These are phyloP conservation scores for Oleoguttula mirabilis DNA, from an alignment of 495 filamentous ascomycete genomes.

Conservation along the genomic window DNA sequence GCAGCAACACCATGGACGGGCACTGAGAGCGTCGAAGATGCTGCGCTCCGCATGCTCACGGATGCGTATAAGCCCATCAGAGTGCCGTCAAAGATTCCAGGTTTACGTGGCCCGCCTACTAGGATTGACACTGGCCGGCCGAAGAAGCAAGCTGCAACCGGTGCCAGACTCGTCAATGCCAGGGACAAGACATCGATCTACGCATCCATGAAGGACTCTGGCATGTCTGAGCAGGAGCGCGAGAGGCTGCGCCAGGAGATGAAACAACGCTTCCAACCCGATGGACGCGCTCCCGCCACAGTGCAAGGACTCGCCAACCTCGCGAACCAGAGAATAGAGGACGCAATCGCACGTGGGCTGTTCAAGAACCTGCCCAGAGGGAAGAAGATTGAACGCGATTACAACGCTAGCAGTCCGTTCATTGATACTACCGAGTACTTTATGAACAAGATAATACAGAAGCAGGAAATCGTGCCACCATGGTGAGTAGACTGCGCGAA, in stretches of 20 bases:
- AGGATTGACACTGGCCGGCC: constrained; percentile 42
- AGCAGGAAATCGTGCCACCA: constrained; percentile 71
- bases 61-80: constrained; percentile 67
- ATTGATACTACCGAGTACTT: constrained; percentile 96
- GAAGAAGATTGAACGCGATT: constrained; percentile 62
- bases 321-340: constrained; percentile 88
- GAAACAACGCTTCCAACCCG: constrained; percentile 65
- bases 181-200: constrained; percentile 70
- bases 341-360: constrained; percentile 82
- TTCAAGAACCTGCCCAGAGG: constrained; percentile 82
- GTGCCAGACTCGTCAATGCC: constrained; percentile 58
- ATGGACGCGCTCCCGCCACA: constrained; percentile 59
- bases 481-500: too few relatives aligned
- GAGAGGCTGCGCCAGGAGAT: constrained; percentile 58
- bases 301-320: constrained; percentile 68
- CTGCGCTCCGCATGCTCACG: constrained; percentile 75
- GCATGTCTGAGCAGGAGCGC: constrained; percentile 55
- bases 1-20: constrained; percentile 67
- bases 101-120: constrained; percentile 26
- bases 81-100: constrained; percentile 32
- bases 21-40: constrained; percentile 57
- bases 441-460: constrained; percentile 97
- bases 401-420: constrained; percentile 76
- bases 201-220: constrained; percentile 44
- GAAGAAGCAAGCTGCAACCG: constrained; percentile 35